Percentiles rank a stretch among this genome's conserved stretches.
Evolutionary conservation across 495 filamentous ascomycete species (phyloP).

Genomic region (Neurospora pannonica): DNA sequence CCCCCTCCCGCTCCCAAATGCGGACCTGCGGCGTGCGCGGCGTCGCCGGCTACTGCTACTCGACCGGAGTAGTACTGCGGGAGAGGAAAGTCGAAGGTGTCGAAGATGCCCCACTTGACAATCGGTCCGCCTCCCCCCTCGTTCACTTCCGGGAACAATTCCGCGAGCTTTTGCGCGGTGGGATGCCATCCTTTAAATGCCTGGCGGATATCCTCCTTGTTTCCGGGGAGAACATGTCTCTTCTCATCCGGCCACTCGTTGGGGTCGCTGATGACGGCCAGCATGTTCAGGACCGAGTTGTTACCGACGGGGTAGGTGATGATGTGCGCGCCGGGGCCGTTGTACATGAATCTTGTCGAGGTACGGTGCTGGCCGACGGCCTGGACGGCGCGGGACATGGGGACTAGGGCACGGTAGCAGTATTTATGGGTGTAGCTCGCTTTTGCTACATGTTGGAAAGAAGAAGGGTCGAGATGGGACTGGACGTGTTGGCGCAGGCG

Average conservation of each 20-base stretch:
- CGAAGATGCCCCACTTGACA: constrained; percentile 50
- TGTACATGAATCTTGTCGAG: constrained; percentile 33
- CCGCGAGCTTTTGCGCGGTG: constrained; percentile 26
- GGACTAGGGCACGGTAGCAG: constrained; percentile 34
- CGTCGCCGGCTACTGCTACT: constrained; percentile 41
- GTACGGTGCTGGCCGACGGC: constrained; percentile 19
- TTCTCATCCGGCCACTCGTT: constrained; percentile 23
- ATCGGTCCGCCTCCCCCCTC: constrained; percentile 5
- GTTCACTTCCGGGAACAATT: constrained; percentile 28
- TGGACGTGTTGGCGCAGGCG: constrained; percentile 26
- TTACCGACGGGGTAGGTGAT: constrained; percentile 33
- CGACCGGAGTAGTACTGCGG: constrained; percentile 27
- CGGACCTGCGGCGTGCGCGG: constrained; percentile 31
- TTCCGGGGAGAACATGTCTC: constrained; percentile 22
- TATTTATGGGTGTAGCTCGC: constrained; percentile 30
- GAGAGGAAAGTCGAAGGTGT: constrained; percentile 36
- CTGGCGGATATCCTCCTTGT: constrained; percentile 19
- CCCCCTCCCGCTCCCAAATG: constrained; percentile 48
- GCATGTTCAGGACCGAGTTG: constrained; percentile 28
- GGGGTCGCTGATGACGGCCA: constrained; percentile 29
- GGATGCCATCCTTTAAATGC: constrained; percentile 32
- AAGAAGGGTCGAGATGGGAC: constrained; percentile 8
- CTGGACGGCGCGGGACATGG: constrained; percentile 24
- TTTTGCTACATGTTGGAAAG: constrained; percentile 7
- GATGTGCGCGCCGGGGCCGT: constrained; percentile 27